A percentile compares a stretch with the other conserved stretches of the same genome.
These are phyloP conservation scores for Monilinia laxa DNA, from an alignment of 2,329 filamentous ascomycete genomes.

Conservation along the genomic window DNA sequence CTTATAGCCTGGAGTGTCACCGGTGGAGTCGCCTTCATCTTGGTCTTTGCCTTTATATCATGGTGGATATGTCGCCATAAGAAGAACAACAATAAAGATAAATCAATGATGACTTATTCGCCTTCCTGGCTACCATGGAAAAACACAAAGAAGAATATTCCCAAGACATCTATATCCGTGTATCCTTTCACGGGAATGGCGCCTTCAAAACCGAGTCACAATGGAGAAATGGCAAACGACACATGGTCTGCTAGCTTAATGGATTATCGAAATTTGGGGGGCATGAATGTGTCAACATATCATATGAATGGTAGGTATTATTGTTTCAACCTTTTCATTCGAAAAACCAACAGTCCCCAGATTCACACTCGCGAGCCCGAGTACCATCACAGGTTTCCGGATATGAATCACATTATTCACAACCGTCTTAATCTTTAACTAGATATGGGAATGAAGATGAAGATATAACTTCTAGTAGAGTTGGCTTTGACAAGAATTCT, in stretches of 20 bases:
- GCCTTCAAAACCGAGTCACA: neutral
- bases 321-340: neutral
- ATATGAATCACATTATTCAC: constrained; percentile 1
- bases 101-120: neutral
- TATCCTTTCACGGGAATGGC: constrained; percentile 11
- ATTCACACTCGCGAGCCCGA: neutral
- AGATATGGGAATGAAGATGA: neutral
- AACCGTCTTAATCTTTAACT: neutral
- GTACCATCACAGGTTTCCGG: neutral
- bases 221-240: neutral
- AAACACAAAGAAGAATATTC: neutral
- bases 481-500: neutral
- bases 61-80: constrained; percentile 1
- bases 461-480: neutral
- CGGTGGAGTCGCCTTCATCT: constrained; percentile 1
- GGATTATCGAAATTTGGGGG: neutral
- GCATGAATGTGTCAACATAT: neutral
- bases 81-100: neutral
- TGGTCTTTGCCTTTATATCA: neutral
- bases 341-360: neutral
- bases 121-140: neutral
- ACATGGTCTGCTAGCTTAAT: neutral
- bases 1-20: neutral
- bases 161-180: neutral
- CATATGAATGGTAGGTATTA: neutral